Percentiles rank a stretch among this genome's conserved stretches.
Evolutionary conservation across 768 basidiomycete genomes (phyloP).

Genomic region (Boletus subcaerulescens): DNA sequence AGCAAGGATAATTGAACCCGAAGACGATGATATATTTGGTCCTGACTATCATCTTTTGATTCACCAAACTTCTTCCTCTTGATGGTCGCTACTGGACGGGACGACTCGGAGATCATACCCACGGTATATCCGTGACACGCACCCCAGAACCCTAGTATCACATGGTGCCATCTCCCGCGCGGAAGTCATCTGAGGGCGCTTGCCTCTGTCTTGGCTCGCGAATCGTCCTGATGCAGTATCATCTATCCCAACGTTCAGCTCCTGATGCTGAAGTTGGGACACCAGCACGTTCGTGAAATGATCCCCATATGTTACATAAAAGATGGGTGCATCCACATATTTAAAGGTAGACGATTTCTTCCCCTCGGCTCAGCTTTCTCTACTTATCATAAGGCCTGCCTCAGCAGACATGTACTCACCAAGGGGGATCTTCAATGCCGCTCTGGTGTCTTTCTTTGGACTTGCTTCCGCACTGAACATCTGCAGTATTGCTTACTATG

Average conservation of each 20-base stretch:
- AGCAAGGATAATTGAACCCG: too few relatives aligned
- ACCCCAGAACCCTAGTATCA: not conserved
- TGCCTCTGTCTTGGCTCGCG: not conserved
- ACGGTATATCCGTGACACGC: not conserved
- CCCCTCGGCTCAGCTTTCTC: not conserved
- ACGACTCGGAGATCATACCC: not conserved
- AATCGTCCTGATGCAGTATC: not conserved
- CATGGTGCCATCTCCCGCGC: not conserved
- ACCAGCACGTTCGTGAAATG: slow-evolving; percentile 1
- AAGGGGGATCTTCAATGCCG: not conserved
- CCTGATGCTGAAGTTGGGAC: too few relatives aligned
- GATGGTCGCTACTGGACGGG: not conserved
- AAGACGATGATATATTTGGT: not conserved
- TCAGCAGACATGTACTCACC: not conserved
- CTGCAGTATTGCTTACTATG: slow-evolving; percentile 29
- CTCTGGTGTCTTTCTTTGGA: not conserved
- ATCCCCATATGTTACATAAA: not conserved
- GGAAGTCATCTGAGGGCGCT: not conserved
- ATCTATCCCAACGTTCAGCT: too few relatives aligned
- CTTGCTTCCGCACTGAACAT: not conserved
- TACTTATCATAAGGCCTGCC: not conserved
- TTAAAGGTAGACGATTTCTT: not conserved
- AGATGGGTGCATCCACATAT: not conserved
- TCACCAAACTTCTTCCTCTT: not conserved
- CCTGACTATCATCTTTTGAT: not conserved